These are phyloP conservation scores for Hemileia vastatrix DNA, from an alignment of 1,284 basidiomycete genomes.

Conservation along the genomic window DNA sequence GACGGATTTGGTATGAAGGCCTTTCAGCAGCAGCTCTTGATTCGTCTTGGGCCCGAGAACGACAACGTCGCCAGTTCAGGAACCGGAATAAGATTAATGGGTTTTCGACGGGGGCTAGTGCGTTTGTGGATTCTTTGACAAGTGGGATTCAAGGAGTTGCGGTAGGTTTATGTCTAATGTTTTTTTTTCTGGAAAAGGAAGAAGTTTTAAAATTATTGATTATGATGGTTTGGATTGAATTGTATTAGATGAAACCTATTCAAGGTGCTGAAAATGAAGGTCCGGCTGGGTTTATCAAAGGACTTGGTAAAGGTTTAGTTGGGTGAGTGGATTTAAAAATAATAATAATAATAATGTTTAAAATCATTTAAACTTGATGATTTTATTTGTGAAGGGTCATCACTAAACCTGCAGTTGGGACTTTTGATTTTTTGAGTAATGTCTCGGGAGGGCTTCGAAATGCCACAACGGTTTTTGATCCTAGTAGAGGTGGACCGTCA, in stretches of 20 bases:
- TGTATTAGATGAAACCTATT: conserved; percentile 70
- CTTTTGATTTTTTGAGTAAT: conserved; percentile 91
- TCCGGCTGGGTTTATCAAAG: conserved; percentile 93
- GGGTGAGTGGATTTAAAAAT: conserved; percentile 57
- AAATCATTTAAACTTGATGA: conserved; percentile 14
- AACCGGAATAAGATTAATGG: conserved; percentile 23
- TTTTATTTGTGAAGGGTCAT: conserved; percentile 54
- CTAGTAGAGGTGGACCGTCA: conserved; percentile 75
- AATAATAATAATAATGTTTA: background rate
- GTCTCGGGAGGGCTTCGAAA: conserved; percentile 76
- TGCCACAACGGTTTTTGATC: conserved; percentile 96
- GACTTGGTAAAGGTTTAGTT: conserved; percentile 89
- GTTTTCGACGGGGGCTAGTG: conserved; percentile 74
- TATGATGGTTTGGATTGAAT: conserved; percentile 14
- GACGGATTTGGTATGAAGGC: conserved; percentile 48
- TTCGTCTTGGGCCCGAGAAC: conserved; percentile 22
- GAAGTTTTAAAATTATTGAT: background rate
- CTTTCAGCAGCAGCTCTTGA: conserved; percentile 23
- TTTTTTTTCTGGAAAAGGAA: background rate
- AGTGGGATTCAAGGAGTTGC: conserved; percentile 94
- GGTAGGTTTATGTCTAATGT: conserved; percentile 49
- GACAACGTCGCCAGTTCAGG: conserved; percentile 22
- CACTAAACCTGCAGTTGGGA: conserved; percentile 92
- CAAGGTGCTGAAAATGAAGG: conserved; percentile 94
- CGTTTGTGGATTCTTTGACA: conserved; percentile 83